Conservation (phyloP, 495 filamentous ascomycete genomes). For the Terfezia boudieri region DNA sequence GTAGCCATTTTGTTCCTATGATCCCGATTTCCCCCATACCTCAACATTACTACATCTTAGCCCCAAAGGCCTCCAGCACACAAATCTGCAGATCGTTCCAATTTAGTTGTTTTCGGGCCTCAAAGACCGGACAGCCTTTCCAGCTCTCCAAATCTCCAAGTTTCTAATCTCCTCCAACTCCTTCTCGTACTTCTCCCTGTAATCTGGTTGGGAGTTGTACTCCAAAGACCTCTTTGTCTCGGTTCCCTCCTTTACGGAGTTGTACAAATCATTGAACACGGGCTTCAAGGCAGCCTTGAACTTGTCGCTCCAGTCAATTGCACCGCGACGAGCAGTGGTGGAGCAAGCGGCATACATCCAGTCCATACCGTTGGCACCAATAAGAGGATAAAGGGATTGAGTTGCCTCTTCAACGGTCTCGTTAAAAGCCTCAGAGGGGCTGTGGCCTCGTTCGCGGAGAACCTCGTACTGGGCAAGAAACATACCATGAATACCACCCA, state of each 20-base stretch:
- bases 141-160: conserved; percentile 95
- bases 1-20: too few species aligned
- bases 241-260: conserved; percentile 62
- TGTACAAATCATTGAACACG: conserved; percentile 90
- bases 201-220: conserved; percentile 85
- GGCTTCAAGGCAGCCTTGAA: conserved; percentile 97
- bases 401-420: conserved; percentile 99
- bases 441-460: conserved; percentile 92
- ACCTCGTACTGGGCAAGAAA: conserved; percentile 99
- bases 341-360: conserved; percentile 99
- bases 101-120: conserved; percentile 63
- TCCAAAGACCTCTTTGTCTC: conserved; percentile 89
- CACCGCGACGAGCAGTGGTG: conserved; percentile 90
- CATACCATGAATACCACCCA: conserved; percentile 99
- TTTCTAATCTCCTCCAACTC: conserved; percentile 93
- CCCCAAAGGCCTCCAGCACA: not conserved
- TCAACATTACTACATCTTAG: too few species aligned
- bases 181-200: conserved; percentile 83
- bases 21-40: too few species aligned
- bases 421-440: conserved; percentile 96
- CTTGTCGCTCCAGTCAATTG: conserved; percentile 86
- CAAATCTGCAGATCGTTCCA: too few species aligned
- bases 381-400: conserved; percentile 89
- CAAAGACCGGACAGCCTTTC: conserved; percentile 85
- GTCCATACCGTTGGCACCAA: conserved; percentile 94